Evolutionary conservation across 2,329 filamentous ascomycete species (phyloP), one percentile per base, ranked within the genome.

Genomic region (Aureobasidium sp.): DNA sequence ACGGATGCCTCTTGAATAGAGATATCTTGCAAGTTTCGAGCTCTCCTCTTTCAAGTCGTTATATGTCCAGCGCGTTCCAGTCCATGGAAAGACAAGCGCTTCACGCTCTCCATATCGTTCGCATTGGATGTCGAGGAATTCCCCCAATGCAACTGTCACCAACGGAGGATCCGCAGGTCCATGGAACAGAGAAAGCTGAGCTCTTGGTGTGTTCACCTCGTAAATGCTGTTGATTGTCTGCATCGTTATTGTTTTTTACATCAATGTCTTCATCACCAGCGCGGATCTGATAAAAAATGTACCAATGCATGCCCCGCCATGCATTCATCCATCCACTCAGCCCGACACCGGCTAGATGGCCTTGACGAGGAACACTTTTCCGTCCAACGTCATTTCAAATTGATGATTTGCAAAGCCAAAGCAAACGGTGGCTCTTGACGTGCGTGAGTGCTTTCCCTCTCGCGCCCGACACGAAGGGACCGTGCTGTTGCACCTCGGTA

Each of bases 31-130:
- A 6, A 74, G 60, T 11, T 64, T 53, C 52, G 63, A 67, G 16
- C 69, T 71, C 52, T 71, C 67, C 8, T 68, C 62, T 61, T 63
- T 66, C 49, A 73, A 58, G 25, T 65, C 62, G 45, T 67, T 61
- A 10, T 85, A 85, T 47, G 80, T 81, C 85, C 85, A 90, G 61
- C 86, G 75, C 3, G 84, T 79, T 1, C 81, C 82, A 0, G 85
- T 89, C 85, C 85, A 90, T 0, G 86, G 84, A 47, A 86, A 85
- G 21, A 90, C 77, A 37, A 90, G 68, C 56, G 81, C 86, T 64
- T 90, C 85, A 51, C 79, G 75, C 47, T 78, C 74, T 21, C 81
- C 79, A 66, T 86, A 81, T 42, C 81, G 76, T 45, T 80, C 74
- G 39, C 79, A 83, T 68, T 90, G 86, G 12, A 87, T 74, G 56